Conservation (phyloP, 108 stramenopile genomes). For the Halocafeteria seosinensis region DNA sequence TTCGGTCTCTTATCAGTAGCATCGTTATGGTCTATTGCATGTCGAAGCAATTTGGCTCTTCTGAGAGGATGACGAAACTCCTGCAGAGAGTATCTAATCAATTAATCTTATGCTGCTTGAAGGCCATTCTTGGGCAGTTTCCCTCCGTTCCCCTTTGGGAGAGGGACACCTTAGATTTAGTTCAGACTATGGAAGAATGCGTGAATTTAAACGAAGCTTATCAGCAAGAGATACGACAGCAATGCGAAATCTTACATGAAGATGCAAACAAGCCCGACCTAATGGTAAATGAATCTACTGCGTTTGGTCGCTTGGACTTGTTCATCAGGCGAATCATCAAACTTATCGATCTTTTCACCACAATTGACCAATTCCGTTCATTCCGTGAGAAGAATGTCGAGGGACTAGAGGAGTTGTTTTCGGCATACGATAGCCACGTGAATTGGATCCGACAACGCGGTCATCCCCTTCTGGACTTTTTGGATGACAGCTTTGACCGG, state of each 20-base stretch:
- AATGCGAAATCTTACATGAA: conserved; percentile 33
- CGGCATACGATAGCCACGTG: conserved; percentile 22
- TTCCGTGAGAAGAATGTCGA: conserved; percentile 15
- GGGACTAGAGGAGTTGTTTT: conserved; percentile 26
- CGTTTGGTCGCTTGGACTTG: conserved; percentile 46
- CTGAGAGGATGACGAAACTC: conserved; percentile 41
- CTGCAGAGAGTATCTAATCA: conserved; percentile 47
- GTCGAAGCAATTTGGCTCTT: conserved; percentile 40
- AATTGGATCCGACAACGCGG: conserved; percentile 20
- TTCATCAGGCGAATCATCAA: conserved; percentile 46
- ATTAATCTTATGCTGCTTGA: conserved; percentile 28
- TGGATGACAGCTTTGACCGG: conserved; percentile 39
- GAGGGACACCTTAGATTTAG: not conserved
- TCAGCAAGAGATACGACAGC: conserved; percentile 46
- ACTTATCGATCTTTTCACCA: conserved; percentile 43
- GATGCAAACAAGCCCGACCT: conserved; percentile 34
- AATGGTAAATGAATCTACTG: conserved; percentile 38
- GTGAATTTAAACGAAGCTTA: conserved; percentile 36
- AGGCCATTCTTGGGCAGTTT: conserved; percentile 23
- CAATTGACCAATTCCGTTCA: conserved; percentile 39
- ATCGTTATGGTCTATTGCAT: conserved; percentile 45
- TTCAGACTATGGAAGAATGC: conserved; percentile 8
- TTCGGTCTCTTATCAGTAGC: conserved; percentile 41
- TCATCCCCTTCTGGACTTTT: conserved; percentile 40
- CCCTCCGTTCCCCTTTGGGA: not conserved